A percentile compares a stretch with the other conserved stretches of the same genome.
These are phyloP conservation scores for Aspergillus sp. DNA, from an alignment of 2,329 filamentous ascomycete genomes.

Conservation along the genomic window DNA sequence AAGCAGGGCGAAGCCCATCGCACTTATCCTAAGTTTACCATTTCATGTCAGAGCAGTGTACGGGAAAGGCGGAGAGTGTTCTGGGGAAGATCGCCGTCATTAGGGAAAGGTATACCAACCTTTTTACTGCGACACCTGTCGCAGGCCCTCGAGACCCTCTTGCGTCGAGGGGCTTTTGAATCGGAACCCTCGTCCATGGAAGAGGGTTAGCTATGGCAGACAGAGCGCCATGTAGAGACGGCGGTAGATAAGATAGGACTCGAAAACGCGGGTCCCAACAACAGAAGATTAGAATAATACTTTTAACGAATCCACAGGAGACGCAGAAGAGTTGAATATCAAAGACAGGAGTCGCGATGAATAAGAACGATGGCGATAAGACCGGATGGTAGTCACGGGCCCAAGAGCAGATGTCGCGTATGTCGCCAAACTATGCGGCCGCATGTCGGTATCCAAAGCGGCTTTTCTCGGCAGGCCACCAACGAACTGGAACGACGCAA, in stretches of 20 bases:
- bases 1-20: slow-evolving; percentile 38
- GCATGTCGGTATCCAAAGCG: neutral
- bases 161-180: slow-evolving; percentile 32
- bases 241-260: neutral
- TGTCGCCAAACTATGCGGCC: neutral
- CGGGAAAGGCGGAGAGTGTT: neutral
- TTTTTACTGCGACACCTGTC: slow-evolving; percentile 42
- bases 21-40: slow-evolving; percentile 32
- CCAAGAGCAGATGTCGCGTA: neutral
- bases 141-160: slow-evolving; percentile 42
- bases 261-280: neutral
- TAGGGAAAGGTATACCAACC: slow-evolving; percentile 11
- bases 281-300: neutral
- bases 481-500: neutral
- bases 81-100: neutral
- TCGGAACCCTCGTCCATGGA: slow-evolving; percentile 36
- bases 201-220: slow-evolving; percentile 17
- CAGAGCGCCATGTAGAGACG: slow-evolving; percentile 18
- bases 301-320: too few relatives aligned
- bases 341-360: slow-evolving; percentile 1
- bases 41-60: slow-evolving; percentile 1
- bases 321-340: neutral
- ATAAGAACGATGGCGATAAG: slow-evolving; percentile 5
- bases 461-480: neutral
- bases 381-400: neutral